Evolutionary conservation across 257 asterid genomes (phyloP), one percentile per base, ranked within the genome.

Genomic region (Voacanga thouarsii): DNA sequence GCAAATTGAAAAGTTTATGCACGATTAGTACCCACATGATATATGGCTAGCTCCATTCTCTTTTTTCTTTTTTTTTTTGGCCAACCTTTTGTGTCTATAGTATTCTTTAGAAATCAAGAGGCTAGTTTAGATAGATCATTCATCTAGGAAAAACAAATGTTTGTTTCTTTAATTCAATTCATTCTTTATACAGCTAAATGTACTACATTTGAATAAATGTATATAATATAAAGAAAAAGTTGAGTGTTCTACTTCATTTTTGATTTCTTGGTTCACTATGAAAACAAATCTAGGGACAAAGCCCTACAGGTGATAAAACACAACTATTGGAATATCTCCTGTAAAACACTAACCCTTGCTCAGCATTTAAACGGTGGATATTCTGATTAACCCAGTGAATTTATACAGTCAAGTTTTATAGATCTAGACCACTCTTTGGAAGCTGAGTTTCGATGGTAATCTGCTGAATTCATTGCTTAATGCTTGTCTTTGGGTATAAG

Each of bases 111-210:
- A 55, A 49, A n/a, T 50, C 61, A 80, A 33, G 45, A 55, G 68
- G 74, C 41, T 44, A 50, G 61, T 63, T 21, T 70, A 69, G 75
- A 76, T 23, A 80, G 59, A 76, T 45, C 7, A 68, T 26, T 57
- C n/a, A 5, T 18, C 3, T 76, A 76, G 80, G 72, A 50, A 67
- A 41, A 19, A 16, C 55, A 37, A 23, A 6, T 44, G 37, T n/a
- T 43, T n/a, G 24, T 44, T 73, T 76, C 30, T 72, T 63, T 39
- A 33, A 81, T 81, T 73, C 82, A 74, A 72, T 81, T 81, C 72
- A 73, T 81, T 81, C 72, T 81, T 81, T 81, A 65, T 72, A 55
- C 76, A 47, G 4, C 7, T 18, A 47, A 8, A 71, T 78, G 66
- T 72, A 69, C 28, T n/a, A 60, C 23, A 61, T 23, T 10, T 15